These are phyloP conservation scores for Tetrahymena elliotti DNA, from an alignment of 73 alveolate genomes.

Conservation along the genomic window DNA sequence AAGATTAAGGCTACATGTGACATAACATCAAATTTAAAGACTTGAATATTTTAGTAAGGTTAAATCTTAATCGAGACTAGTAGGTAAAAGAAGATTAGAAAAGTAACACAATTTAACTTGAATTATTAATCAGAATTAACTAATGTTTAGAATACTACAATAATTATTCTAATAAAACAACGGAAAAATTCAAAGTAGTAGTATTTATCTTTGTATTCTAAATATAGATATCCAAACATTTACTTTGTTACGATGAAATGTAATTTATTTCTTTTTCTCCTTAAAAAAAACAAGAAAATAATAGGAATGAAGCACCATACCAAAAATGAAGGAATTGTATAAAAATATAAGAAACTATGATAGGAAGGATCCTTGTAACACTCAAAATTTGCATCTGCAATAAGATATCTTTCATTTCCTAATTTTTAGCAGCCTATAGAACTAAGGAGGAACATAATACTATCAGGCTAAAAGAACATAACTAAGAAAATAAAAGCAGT, in stretches of 20 bases:
- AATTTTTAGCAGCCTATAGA: not conserved
- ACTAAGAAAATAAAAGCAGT: not conserved
- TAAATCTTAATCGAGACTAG: not conserved
- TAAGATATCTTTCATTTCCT: not conserved
- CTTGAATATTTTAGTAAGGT: not conserved
- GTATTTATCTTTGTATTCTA: not conserved
- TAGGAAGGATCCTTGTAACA: not conserved
- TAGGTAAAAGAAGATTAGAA: not conserved
- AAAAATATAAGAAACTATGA: not conserved
- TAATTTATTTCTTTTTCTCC: not conserved
- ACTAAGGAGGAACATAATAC: not conserved
- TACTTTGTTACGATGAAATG: not conserved
- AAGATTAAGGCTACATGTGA: not conserved
- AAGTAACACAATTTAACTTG: not conserved
- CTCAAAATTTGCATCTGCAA: not conserved
- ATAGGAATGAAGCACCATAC: not conserved
- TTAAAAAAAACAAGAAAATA: not conserved
- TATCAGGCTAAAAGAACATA: not conserved
- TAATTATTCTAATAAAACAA: not conserved
- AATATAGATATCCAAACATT: not conserved
- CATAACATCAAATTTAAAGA: not conserved
- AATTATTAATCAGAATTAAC: not conserved
- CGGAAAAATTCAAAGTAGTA: not conserved
- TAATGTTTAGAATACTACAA: not conserved
- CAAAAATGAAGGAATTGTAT: not conserved